Percentiles rank a stretch among this genome's conserved stretches.
Conservation (phyloP, 129 eudicot species). For the Erigeron canadensis region DNA sequence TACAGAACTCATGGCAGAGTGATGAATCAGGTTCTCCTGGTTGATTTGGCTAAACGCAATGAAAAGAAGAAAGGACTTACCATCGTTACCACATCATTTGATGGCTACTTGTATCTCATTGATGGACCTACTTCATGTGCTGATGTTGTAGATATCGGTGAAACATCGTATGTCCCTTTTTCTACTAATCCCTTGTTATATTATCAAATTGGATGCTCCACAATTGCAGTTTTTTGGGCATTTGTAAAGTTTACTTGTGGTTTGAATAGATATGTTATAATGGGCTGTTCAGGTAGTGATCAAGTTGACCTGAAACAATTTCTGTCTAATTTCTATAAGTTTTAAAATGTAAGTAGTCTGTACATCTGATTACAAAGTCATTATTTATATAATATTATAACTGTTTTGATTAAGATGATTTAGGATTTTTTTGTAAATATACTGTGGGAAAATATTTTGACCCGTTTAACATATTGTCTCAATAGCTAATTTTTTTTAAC, state of each 20-base stretch:
- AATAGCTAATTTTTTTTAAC: neutral
- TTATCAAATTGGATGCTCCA: neutral
- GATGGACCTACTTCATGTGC: conserved; percentile 99
- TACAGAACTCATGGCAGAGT: conserved; percentile 99
- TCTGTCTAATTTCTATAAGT: neutral
- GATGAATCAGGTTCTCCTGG: conserved; percentile 89
- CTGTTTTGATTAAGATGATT: neutral
- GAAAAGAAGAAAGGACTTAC: conserved; percentile 93
- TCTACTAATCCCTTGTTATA: neutral
- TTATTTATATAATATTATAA: too few relatives aligned
- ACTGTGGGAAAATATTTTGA: neutral
- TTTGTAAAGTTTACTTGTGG: neutral
- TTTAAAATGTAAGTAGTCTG: too few relatives aligned
- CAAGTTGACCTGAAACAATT: conserved; percentile 3
- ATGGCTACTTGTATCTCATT: conserved; percentile 93
- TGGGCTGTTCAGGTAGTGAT: neutral
- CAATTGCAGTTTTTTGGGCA: neutral
- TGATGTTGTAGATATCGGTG: conserved; percentile 98
- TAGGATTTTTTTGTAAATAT: neutral
- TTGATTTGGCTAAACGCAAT: conserved; percentile 81
- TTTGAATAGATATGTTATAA: conserved; percentile 1
- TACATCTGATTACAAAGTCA: too few relatives aligned
- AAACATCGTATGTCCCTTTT: conserved; percentile 80
- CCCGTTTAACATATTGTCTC: neutral
- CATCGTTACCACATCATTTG: conserved; percentile 86